Conservation (phyloP, 805 yeast genomes). For the Yarrowia sp. region DNA sequence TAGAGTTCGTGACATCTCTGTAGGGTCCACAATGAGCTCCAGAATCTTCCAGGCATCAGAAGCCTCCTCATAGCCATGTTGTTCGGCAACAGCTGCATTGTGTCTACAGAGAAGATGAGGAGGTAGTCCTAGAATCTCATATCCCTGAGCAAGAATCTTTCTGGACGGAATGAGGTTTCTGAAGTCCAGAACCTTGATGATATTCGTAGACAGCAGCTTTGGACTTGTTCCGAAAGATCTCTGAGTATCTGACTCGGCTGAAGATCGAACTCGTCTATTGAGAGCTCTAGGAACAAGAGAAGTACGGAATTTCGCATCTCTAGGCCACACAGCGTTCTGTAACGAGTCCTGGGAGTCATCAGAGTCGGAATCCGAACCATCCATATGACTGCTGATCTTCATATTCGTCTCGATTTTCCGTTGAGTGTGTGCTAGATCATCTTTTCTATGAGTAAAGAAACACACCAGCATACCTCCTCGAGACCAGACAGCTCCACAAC, state of each 20-base stretch:
- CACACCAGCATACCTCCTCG: conserved; percentile 75
- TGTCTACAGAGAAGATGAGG: conserved; percentile 65
- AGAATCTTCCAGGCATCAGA: conserved; percentile 68
- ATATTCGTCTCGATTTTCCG: conserved; percentile 29
- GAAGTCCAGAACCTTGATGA: conserved; percentile 65
- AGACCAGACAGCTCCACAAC: conserved; percentile 91
- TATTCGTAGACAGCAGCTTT: conserved; percentile 39
- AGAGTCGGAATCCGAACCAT: conserved; percentile 27
- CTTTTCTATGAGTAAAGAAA: conserved; percentile 63
- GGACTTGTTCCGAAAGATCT: conserved; percentile 8
- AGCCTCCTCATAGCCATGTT: conserved; percentile 58
- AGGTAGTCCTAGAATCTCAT: conserved; percentile 42
- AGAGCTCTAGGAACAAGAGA: conserved; percentile 9
- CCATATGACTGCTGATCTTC: conserved; percentile 10
- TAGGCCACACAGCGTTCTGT: conserved; percentile 11
- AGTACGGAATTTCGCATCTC: conserved; percentile 10
- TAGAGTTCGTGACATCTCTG: not conserved
- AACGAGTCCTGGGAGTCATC: conserved; percentile 17
- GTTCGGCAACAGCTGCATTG: conserved; percentile 68
- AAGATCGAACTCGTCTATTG: conserved; percentile 3
- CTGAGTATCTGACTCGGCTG: conserved; percentile 26
- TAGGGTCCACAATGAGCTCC: conserved; percentile 28
- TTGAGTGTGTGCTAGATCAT: conserved; percentile 35
- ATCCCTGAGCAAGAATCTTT: conserved; percentile 52
- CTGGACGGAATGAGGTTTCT: conserved; percentile 71